A percentile compares a stretch with the other conserved stretches of the same genome.
Conservation (phyloP, 352 stramenopile genomes). For the Globisporangium canariense region DNA sequence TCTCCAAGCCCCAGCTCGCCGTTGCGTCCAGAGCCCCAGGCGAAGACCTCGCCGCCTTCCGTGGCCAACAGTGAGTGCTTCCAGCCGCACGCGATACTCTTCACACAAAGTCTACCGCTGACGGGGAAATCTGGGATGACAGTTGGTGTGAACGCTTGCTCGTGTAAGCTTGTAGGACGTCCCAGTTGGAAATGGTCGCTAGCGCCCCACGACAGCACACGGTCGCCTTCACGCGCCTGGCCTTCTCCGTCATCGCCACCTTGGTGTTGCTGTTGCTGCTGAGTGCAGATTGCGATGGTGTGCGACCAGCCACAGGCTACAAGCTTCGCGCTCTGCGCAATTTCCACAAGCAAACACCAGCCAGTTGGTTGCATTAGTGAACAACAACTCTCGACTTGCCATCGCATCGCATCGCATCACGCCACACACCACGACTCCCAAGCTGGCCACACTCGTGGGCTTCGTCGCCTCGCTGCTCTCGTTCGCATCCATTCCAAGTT, state of each 20-base stretch:
- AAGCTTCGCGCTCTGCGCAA: slow-evolving; percentile 22
- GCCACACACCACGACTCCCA: not conserved
- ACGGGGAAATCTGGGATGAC: slow-evolving; percentile 4
- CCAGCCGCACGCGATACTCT: slow-evolving; percentile 73
- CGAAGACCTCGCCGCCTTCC: slow-evolving; percentile 39
- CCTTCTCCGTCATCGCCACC: not conserved
- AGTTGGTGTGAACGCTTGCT: not conserved
- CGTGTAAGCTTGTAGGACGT: slow-evolving; percentile 5
- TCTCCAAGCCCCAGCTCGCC: slow-evolving; percentile 67
- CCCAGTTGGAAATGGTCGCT: slow-evolving; percentile 52
- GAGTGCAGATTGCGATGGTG: slow-evolving; percentile 42
- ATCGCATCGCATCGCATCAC: not conserved
- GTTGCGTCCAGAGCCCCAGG: slow-evolving; percentile 71
- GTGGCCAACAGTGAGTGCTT: slow-evolving; percentile 74
- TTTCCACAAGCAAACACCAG: not conserved
- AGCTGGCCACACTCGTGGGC: not conserved
- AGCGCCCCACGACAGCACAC: slow-evolving; percentile 54
- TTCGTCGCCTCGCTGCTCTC: slow-evolving; percentile 1
- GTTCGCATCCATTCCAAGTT: slow-evolving; percentile 29
- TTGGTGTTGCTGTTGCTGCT: not conserved
- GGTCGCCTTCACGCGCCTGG: slow-evolving; percentile 12
- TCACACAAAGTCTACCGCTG: slow-evolving; percentile 25
- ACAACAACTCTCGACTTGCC: not conserved
- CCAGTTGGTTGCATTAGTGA: not conserved
- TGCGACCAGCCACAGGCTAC: slow-evolving; percentile 75